Evolutionary conservation across 331 rosid species (phyloP), one percentile per base, ranked within the genome.

Genomic region (Rosa hybrid): DNA sequence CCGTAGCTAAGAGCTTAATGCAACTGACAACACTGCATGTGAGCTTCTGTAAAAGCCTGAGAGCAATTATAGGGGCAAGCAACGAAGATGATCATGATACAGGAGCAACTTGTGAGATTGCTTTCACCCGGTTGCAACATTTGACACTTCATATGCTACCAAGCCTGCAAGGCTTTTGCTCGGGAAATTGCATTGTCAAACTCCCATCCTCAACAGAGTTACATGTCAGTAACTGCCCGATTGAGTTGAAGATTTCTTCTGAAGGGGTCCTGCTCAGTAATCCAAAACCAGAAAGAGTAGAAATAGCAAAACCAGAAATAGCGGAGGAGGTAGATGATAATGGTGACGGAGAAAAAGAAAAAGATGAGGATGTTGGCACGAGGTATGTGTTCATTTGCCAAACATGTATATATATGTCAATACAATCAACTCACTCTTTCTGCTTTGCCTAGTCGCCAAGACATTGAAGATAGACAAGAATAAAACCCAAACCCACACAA

Each of bases 21-120:
- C 68, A 60, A 11, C 68, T 23, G 63, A 56, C 63, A 17, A 56
- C 4, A 56, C 27, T 56, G 25, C 0, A 6, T 0, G 63, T 56
- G 63, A 0, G 0, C 0, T 0, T 0, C 0, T 56, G 12, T 20
- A 0, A 0, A 2, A 1, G 50, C 0, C 25, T 56, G 21, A 53
- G 23, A 53, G 23, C 18, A 17, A 53, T 53, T 53, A 7, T 18
- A 54, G 8, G 21, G 25, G 62, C 62, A 20, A 54, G 25, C 62
- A 54, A 54, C 11, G 62, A 54, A 20, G 62, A 54, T 20, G 62
- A 54, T 54, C 25, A 54, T 7, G 18, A 12, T 12, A 12, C 18
- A 49, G 54, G 12, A 49, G 56, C 1, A 1, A 14, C 57, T 51
- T 54, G 25, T 54, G 62, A 20, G 25, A 54, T 54, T 54, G 62